Evolutionary conservation across 352 stramenopile genomes (phyloP), one percentile per base, ranked within the genome.

Genomic region (Globisporangium nodosum): DNA sequence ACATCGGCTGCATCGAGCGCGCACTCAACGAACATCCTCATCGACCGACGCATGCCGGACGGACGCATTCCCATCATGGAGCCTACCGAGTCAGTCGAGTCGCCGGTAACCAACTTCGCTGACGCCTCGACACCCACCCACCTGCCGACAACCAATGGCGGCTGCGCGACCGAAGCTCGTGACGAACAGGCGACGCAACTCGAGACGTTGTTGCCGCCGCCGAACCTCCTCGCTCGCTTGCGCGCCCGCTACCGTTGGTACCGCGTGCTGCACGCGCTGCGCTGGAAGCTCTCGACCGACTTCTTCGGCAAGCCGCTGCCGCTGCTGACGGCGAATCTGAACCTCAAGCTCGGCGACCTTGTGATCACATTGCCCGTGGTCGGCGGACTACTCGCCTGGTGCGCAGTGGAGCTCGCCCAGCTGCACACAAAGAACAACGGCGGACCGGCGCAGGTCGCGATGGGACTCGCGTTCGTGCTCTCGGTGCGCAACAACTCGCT

Each of bases 401-500:
- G 57, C 8, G 55, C 62, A 1, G 52, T 61, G 15, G 60, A 39
- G 56, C 55, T 42, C 18, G 66, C 56, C 6, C 60, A 62, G 27
- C 54, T 54, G 15, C 43, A 77, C 40, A 58, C 74, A 5, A 16
- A 20, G 39, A 56, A 18, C 12, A 65, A 64, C 3, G 77, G 74
- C 0, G 54, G 46, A 12, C 53, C 63, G 5, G 53, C 76, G 9
- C 60, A 61, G 5, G 51, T 77, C 49, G 62, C 64, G 9, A 59
- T 86, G 37, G 46, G 76, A 16, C 5, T 80, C 20, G 63, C 74
- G 3, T 80, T 84, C 53, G 56, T 69, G 6, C 54, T 86, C 0
- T 62, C 71, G 0, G 61, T 86, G 4, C 71, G 76, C 43, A 84
- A 87, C 60, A 84, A 86, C 51, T 71, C 68, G 30, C 56, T 73